Percentiles rank a stretch among this genome's conserved stretches.
These are phyloP conservation scores for Boletus rex-veris DNA, from an alignment of 768 basidiomycete genomes.

Conservation along the genomic window DNA sequence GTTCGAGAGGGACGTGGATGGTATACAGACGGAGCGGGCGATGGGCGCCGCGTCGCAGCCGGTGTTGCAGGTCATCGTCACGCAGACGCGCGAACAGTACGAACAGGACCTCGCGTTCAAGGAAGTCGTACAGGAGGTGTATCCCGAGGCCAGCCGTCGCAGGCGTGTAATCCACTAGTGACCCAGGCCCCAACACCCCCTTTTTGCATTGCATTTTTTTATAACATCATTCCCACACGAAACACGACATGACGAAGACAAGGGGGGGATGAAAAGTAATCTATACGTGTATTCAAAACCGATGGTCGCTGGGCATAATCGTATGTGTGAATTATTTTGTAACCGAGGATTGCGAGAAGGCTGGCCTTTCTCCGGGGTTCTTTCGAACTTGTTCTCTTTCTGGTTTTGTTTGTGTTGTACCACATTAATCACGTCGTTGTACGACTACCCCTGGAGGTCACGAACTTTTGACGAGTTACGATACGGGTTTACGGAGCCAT, in stretches of 20 bases:
- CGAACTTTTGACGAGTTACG: background rate
- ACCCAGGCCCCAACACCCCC: too few relatives aligned
- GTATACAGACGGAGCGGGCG: conserved; percentile 22
- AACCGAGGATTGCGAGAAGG: conserved; percentile 14
- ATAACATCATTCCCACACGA: background rate
- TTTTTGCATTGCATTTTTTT: background rate
- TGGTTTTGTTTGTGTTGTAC: background rate
- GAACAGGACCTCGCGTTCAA: conserved; percentile 34
- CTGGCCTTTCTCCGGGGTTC: conserved; percentile 16
- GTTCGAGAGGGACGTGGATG: conserved; percentile 33
- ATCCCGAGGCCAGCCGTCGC: conserved; percentile 25
- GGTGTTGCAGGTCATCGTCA: conserved; percentile 33
- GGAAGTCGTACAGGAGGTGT: conserved; percentile 25
- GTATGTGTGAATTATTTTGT: conserved; percentile 17
- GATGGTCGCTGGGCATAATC: conserved; percentile 12
- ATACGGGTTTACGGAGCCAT: background rate
- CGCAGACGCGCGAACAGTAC: conserved; percentile 32
- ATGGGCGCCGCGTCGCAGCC: conserved; percentile 11
- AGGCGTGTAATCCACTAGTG: conserved; percentile 9
- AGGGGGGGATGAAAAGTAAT: conserved; percentile 15
- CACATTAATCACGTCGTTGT: too few relatives aligned
- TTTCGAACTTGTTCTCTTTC: background rate
- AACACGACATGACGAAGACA: background rate
- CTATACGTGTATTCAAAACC: background rate
- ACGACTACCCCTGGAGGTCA: too few relatives aligned